Percentiles rank a stretch among this genome's conserved stretches.
phyloP scores from a whole-genome alignment of 202 grass and related monocot species.

The Schoenoplectus tabernaemontani region DNA sequence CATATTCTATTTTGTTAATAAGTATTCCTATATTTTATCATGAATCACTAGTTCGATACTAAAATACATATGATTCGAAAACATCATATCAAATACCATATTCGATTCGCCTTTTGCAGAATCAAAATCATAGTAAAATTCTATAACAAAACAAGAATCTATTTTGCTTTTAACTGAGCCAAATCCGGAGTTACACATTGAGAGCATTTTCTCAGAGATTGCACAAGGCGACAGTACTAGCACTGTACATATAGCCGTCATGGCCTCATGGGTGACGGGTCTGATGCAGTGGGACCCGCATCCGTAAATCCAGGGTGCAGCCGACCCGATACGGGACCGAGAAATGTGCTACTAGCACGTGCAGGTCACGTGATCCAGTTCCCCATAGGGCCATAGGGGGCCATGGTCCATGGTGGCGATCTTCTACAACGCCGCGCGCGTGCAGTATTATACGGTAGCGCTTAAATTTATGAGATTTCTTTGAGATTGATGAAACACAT shows the following conservation, averaged over 20 bases:
- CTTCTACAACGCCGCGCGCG: too few relatives aligned
- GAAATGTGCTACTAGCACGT: conserved; percentile 7
- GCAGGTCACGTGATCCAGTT: conserved; percentile 1
- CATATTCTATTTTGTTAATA: too few relatives aligned
- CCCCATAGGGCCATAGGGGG: background rate
- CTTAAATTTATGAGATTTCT: too few relatives aligned
- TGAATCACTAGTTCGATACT: too few relatives aligned
- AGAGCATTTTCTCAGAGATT: background rate
- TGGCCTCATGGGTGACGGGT: background rate
- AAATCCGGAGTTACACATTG: background rate
- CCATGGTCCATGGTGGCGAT: background rate
- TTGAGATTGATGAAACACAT: too few relatives aligned
- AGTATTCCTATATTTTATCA: too few relatives aligned
- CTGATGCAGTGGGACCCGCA: background rate
- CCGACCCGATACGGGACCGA: conserved; percentile 15
- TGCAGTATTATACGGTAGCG: too few relatives aligned
- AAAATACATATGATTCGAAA: too few relatives aligned
- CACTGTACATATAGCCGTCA: background rate
- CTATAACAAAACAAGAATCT: background rate
- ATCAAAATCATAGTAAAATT: background rate
- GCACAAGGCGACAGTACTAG: background rate
- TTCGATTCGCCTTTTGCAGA: background rate
- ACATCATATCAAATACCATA: too few relatives aligned
- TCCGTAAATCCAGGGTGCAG: conserved; percentile 5
- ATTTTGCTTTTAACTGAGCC: background rate